Conservation (phyloP, 208 protist species). For the Leishmania guyanensis region DNA sequence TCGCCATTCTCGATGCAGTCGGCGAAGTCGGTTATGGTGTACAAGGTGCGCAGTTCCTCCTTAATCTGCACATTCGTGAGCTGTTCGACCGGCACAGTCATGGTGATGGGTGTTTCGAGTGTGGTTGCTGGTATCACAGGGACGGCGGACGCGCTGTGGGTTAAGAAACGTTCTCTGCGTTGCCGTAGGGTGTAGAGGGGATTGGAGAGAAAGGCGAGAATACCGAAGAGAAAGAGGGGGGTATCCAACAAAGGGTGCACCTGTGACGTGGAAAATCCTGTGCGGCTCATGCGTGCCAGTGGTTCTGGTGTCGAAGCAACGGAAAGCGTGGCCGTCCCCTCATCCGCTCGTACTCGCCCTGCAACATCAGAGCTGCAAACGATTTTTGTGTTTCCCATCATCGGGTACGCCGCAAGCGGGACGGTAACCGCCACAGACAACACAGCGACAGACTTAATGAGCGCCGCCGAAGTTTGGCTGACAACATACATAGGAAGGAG, state of each 20-base stretch:
- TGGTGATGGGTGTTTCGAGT: not conserved
- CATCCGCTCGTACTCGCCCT: not conserved
- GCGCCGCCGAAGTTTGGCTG: not conserved
- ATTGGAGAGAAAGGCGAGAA: not conserved
- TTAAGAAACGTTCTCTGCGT: not conserved
- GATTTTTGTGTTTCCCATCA: not conserved
- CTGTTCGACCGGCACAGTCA: slow-evolving; percentile 37
- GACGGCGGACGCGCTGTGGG: not conserved
- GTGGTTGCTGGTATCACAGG: not conserved
- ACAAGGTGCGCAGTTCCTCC: slow-evolving; percentile 65
- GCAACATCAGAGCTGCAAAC: not conserved
- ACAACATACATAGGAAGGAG: not conserved
- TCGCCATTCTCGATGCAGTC: slow-evolving; percentile 76
- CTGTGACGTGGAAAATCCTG: not conserved
- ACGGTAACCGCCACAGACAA: not conserved
- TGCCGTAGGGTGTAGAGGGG: not conserved
- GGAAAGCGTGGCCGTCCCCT: not conserved
- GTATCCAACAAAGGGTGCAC: too few relatives aligned
- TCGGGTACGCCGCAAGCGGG: not conserved
- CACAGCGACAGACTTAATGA: not conserved
- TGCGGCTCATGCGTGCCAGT: not conserved
- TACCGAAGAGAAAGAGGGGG: not conserved
- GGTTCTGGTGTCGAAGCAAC: not conserved
- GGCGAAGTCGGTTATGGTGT: slow-evolving; percentile 61
- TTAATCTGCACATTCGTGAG: slow-evolving; percentile 69